Percentiles rank a stretch among this genome's conserved stretches.
These are phyloP conservation scores for Rossbeevera mucosa DNA, from an alignment of 768 basidiomycete species.

Conservation along the genomic window DNA sequence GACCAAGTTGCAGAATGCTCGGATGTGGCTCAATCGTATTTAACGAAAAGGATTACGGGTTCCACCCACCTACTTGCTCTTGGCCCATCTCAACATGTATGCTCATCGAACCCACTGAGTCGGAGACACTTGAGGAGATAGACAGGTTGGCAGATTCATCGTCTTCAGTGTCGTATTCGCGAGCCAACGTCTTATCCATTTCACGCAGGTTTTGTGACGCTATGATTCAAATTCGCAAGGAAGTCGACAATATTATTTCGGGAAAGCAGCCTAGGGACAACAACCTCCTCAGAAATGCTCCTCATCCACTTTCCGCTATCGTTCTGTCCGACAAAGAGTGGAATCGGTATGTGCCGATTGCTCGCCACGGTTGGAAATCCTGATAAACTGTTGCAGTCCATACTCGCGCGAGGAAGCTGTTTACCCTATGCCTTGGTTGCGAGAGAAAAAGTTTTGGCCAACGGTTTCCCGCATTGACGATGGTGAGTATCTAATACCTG, in stretches of 20 bases:
- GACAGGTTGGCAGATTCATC: conserved; percentile 52
- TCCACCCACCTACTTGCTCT: conserved; percentile 96
- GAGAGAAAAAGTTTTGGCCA: conserved; percentile 96
- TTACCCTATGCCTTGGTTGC: conserved; percentile 79
- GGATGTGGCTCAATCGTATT: neutral
- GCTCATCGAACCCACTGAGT: conserved; percentile 97
- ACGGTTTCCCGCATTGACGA: conserved; percentile 89
- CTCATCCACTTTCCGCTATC: conserved; percentile 79
- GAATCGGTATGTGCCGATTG: conserved; percentile 58
- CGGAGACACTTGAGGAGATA: conserved; percentile 88
- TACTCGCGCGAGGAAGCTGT: conserved; percentile 90
- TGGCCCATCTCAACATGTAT: conserved; percentile 98
- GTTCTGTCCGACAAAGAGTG: conserved; percentile 73
- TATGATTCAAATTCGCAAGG: conserved; percentile 93
- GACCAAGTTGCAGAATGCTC: neutral
- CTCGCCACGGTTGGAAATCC: neutral
- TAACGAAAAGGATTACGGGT: conserved; percentile 68
- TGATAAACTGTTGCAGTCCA: conserved; percentile 47
- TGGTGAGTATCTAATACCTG: conserved; percentile 47
- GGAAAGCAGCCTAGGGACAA: conserved; percentile 89
- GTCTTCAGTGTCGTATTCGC: neutral
- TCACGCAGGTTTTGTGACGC: conserved; percentile 86
- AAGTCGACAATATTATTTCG: conserved; percentile 80
- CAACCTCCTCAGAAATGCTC: conserved; percentile 91
- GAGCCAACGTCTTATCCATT: neutral